Percentiles rank a stretch among this genome's conserved stretches.
Conservation (phyloP, 352 stramenopile species). For the Sclerospora graminicola region DNA sequence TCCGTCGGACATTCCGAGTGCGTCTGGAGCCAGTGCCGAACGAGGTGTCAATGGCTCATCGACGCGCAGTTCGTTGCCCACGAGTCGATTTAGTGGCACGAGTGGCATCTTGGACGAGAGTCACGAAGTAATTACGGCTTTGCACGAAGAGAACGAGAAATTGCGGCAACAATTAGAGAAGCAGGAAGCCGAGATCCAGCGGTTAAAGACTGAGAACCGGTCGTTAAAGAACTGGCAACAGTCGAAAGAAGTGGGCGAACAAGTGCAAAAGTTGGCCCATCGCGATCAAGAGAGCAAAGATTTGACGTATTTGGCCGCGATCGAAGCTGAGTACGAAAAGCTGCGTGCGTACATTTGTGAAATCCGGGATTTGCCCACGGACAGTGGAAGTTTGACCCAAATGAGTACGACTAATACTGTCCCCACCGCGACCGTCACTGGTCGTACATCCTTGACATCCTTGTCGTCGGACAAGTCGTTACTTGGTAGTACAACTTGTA, state of each 20-base stretch:
- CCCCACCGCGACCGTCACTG: constrained; percentile 3
- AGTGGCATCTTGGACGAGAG: constrained; percentile 79
- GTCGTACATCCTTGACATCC: constrained; percentile 21
- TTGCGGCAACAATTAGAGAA: constrained; percentile 62
- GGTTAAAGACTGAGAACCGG: constrained; percentile 67
- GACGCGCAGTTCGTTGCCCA: constrained; percentile 40
- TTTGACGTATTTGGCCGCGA: constrained; percentile 62
- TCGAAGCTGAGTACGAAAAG: constrained; percentile 81
- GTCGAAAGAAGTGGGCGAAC: constrained; percentile 80
- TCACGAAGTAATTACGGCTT: constrained; percentile 78
- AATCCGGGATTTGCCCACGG: constrained; percentile 54
- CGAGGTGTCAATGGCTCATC: constrained; percentile 21
- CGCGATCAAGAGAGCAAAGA: constrained; percentile 82
- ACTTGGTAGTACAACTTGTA: constrained; percentile 21
- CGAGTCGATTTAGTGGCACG: constrained; percentile 44
- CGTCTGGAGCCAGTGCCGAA: constrained; percentile 8
- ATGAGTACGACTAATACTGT: not conserved
- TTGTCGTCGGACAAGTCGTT: constrained; percentile 33
- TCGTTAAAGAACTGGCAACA: constrained; percentile 79
- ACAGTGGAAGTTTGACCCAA: constrained; percentile 47
- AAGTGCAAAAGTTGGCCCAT: constrained; percentile 79
- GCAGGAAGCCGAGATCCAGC: constrained; percentile 65
- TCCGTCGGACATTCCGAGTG: constrained; percentile 15
- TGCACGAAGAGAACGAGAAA: constrained; percentile 77
- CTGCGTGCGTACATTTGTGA: constrained; percentile 73